phyloP scores from a whole-genome alignment of 2,329 filamentous ascomycete genomes.

The Monilinia vaccinii-corymbosi region DNA sequence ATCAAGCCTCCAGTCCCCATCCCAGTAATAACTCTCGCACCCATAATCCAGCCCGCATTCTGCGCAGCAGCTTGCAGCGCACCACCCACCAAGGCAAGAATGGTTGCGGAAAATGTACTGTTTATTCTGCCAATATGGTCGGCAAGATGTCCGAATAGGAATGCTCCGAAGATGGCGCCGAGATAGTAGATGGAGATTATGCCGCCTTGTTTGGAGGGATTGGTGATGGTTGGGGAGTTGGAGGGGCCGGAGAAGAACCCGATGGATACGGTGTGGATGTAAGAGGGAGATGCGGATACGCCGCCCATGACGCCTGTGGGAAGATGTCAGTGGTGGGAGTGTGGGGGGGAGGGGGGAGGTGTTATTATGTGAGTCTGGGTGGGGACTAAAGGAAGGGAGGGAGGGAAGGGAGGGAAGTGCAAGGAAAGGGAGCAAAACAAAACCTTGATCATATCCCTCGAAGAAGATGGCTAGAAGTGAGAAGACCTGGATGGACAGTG shows the following conservation, averaged over 20 bases:
- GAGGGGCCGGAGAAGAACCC: constrained; percentile 12
- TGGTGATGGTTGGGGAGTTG: constrained; percentile 16
- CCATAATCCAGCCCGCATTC: constrained; percentile 28
- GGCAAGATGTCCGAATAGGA: constrained; percentile 38
- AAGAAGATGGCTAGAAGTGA: constrained; percentile 29
- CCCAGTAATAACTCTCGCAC: constrained; percentile 27
- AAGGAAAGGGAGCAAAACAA: neutral
- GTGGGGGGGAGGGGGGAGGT: neutral
- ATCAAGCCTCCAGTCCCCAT: constrained; percentile 30
- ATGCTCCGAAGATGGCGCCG: constrained; percentile 25
- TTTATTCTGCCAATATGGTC: constrained; percentile 45
- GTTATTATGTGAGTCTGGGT: neutral
- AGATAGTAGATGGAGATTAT: constrained; percentile 23
- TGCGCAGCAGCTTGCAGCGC: constrained; percentile 20
- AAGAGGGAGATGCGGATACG: constrained; percentile 37
- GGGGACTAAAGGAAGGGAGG: no score
- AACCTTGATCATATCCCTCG: constrained; percentile 43
- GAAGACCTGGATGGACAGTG: neutral
- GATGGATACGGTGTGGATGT: constrained; percentile 37
- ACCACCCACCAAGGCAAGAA: constrained; percentile 24
- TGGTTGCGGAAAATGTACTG: constrained; percentile 38
- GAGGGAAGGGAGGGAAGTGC: no score
- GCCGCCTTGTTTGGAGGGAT: neutral
- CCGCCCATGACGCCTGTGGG: constrained; percentile 37
- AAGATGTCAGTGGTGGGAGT: neutral